Percentiles rank a stretch among this genome's conserved stretches.
phyloP scores from a whole-genome alignment of 768 basidiomycete species.

The Psilocybe azurescens region DNA sequence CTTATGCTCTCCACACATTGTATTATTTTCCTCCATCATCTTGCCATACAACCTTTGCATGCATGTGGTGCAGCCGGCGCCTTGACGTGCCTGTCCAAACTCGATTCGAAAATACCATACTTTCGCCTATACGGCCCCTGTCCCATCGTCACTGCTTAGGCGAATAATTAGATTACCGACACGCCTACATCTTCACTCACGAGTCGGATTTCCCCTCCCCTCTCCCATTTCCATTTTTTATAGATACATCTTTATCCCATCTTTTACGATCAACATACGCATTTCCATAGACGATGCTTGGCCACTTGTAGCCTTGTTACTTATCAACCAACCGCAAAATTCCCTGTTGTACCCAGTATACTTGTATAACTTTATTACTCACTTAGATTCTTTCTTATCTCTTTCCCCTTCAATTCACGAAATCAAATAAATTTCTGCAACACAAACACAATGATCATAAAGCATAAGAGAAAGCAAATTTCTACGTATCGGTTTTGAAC shows the following conservation, averaged over 20 bases:
- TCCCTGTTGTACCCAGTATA: conserved; percentile 6
- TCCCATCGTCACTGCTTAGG: neutral
- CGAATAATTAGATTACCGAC: conserved; percentile 11
- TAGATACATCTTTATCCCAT: neutral
- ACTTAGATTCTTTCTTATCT: neutral
- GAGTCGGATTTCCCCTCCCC: no score
- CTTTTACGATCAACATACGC: neutral
- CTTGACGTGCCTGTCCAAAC: neutral
- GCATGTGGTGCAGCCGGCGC: neutral
- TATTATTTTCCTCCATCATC: neutral
- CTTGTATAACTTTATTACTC: neutral
- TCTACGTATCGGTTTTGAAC: neutral
- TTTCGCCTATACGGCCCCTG: neutral
- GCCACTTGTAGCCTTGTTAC: neutral
- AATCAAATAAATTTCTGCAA: no score
- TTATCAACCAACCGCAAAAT: neutral
- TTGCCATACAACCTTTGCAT: neutral
- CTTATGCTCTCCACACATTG: neutral
- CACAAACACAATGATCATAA: no score
- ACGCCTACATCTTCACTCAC: no score
- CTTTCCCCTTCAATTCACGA: neutral
- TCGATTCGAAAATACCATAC: neutral
- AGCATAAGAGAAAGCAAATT: no score
- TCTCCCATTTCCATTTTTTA: no score
- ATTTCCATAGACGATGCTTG: conserved; percentile 8